Percentiles rank a stretch among this genome's conserved stretches.
These are phyloP conservation scores for Talaromyces wortmannii DNA, from an alignment of 495 filamentous ascomycete genomes.

Conservation along the genomic window DNA sequence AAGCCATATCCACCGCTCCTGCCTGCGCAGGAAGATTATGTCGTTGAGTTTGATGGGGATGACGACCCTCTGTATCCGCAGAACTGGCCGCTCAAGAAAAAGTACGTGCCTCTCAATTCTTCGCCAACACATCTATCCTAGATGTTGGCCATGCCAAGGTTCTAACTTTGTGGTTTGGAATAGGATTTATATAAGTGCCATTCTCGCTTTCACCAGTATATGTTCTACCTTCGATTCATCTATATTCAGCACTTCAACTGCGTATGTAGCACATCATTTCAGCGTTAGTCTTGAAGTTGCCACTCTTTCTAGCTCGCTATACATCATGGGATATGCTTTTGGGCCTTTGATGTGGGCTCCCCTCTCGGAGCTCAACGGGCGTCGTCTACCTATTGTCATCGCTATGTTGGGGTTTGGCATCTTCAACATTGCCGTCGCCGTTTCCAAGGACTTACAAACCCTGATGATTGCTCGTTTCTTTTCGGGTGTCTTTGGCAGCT, in stretches of 20 bases:
- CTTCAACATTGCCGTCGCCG: slow-evolving; percentile 66
- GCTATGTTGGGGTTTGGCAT: slow-evolving; percentile 73
- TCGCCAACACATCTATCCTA: too few relatives aligned
- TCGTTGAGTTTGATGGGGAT: slow-evolving; percentile 78
- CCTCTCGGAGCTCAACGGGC: slow-evolving; percentile 52
- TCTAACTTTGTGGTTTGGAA: not conserved
- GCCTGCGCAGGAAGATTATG: slow-evolving; percentile 72
- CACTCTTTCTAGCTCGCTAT: slow-evolving; percentile 50
- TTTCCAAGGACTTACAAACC: slow-evolving; percentile 75
- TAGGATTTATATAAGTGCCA: slow-evolving; percentile 57
- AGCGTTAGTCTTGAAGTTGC: slow-evolving; percentile 47
- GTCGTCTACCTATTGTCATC: slow-evolving; percentile 61
- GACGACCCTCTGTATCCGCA: slow-evolving; percentile 76
- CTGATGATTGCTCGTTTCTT: slow-evolving; percentile 81
- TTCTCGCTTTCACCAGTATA: slow-evolving; percentile 75
- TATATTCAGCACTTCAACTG: slow-evolving; percentile 49
- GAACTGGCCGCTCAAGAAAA: slow-evolving; percentile 75
- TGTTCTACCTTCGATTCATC: slow-evolving; percentile 60
- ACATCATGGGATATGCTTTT: slow-evolving; percentile 54
- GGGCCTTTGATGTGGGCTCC: slow-evolving; percentile 60
- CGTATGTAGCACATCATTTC: slow-evolving; percentile 39
- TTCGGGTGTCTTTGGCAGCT: slow-evolving; percentile 65
- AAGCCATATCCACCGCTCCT: slow-evolving; percentile 71
- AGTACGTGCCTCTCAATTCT: slow-evolving; percentile 39
- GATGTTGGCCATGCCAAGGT: too few relatives aligned